Percentiles rank a stretch among this genome's conserved stretches.
Conservation (phyloP, 2,329 filamentous ascomycete species). For the Fusarium subglutinans region DNA sequence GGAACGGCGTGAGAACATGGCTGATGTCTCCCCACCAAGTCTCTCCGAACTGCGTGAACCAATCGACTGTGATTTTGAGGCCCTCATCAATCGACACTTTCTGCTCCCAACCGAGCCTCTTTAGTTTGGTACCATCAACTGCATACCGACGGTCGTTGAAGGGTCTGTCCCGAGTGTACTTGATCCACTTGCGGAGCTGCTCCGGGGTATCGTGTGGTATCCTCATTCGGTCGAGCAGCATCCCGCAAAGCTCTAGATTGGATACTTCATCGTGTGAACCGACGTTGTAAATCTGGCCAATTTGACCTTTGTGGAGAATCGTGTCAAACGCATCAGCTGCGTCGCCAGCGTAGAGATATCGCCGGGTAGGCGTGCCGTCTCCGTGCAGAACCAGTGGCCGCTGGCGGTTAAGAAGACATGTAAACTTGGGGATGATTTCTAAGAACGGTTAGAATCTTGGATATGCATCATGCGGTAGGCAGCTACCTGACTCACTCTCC, state of each 20-base stretch:
- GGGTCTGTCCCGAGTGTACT: constrained; percentile 79
- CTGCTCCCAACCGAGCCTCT: constrained; percentile 74
- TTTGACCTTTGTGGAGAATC: constrained; percentile 78
- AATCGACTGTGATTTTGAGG: constrained; percentile 71
- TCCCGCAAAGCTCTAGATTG: constrained; percentile 74
- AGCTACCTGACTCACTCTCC: constrained; percentile 68
- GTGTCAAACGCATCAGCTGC: constrained; percentile 85
- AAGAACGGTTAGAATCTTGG: background rate
- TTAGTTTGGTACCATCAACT: constrained; percentile 74
- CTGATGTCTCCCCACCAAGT: constrained; percentile 78
- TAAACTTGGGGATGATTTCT: constrained; percentile 89
- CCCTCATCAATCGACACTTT: constrained; percentile 72
- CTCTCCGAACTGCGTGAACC: constrained; percentile 74
- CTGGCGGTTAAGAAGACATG: constrained; percentile 72
- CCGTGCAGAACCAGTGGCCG: constrained; percentile 79
- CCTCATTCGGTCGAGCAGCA: constrained; percentile 70
- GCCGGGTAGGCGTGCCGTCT: constrained; percentile 76
- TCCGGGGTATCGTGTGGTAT: constrained; percentile 60
- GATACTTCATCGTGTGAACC: constrained; percentile 81
- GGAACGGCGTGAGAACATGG: constrained; percentile 74
- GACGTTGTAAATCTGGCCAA: constrained; percentile 85
- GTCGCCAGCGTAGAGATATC: constrained; percentile 82
- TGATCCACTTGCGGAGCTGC: constrained; percentile 71
- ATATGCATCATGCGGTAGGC: background rate
- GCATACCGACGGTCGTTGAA: constrained; percentile 82